Percentiles rank a stretch among this genome's conserved stretches.
phyloP scores from a whole-genome alignment of 441 rosid genomes.

The Pelargonium citronellum region DNA sequence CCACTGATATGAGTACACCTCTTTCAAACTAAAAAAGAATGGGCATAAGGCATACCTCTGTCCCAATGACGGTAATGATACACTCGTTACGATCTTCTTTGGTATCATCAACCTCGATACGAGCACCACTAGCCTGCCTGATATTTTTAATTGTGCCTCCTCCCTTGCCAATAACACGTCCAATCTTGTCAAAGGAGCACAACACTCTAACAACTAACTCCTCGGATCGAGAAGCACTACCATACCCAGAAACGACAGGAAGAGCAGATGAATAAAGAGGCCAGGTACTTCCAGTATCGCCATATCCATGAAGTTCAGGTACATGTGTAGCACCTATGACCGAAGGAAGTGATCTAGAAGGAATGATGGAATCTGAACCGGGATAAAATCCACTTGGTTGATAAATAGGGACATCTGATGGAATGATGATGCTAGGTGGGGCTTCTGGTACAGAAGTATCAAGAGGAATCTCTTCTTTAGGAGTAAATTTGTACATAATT shows the following conservation, averaged over 20 bases:
- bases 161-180: conserved; percentile 95
- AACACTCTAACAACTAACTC: conserved; percentile 60
- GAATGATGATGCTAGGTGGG: conserved; percentile 76
- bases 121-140: conserved; percentile 88
- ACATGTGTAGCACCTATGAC: conserved; percentile 56
- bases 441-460: conserved; percentile 63
- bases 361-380: conserved; percentile 47
- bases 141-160: conserved; percentile 82
- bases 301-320: conserved; percentile 64
- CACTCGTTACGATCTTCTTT: conserved; percentile 63
- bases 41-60: conserved; percentile 42
- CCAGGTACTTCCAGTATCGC: conserved; percentile 58
- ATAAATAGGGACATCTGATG: conserved; percentile 75
- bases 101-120: conserved; percentile 72
- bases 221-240: conserved; percentile 49
- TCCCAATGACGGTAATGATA: conserved; percentile 55
- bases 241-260: conserved; percentile 55
- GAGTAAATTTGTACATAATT: conserved; percentile 78
- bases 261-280: conserved; percentile 67
- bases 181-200: conserved; percentile 77
- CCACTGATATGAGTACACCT: not conserved
- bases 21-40: conserved; percentile 6
- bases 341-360: conserved; percentile 59
- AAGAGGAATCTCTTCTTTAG: conserved; percentile 83
- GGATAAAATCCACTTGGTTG: conserved; percentile 67